Conservation (phyloP, 768 basidiomycete genomes). For the Podaxis sp. region DNA sequence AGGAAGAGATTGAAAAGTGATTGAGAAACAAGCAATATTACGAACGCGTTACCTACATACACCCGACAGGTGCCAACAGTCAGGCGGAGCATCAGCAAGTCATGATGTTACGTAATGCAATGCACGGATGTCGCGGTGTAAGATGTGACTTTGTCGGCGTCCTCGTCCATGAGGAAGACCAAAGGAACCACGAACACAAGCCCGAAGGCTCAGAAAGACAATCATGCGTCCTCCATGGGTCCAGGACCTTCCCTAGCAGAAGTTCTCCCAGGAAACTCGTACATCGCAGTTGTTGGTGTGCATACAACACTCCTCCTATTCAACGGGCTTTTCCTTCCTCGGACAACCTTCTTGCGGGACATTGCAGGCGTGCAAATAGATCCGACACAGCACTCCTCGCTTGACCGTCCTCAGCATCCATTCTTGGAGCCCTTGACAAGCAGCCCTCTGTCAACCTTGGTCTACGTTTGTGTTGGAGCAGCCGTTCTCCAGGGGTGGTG, state of each 20-base stretch:
- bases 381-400: slow-evolving; percentile 35
- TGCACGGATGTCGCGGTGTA: not conserved
- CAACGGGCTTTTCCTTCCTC: slow-evolving; percentile 70
- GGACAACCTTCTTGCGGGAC: slow-evolving; percentile 45
- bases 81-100: not conserved
- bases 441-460: slow-evolving; percentile 55
- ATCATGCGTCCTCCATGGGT: not conserved
- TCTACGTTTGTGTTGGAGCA: slow-evolving; percentile 57
- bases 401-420: slow-evolving; percentile 67
- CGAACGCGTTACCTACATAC: not conserved
- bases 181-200: not conserved
- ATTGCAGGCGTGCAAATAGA: slow-evolving; percentile 32
- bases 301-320: slow-evolving; percentile 67
- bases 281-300: slow-evolving; percentile 67
- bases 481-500: slow-evolving; percentile 66
- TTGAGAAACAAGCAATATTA: not conserved
- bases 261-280: slow-evolving; percentile 25
- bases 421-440: slow-evolving; percentile 68
- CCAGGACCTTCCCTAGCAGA: not conserved
- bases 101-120: not conserved
- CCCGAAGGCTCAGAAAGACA: not conserved
- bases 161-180: not conserved
- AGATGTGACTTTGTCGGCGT: not conserved
- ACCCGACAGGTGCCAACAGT: not conserved
- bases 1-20: not conserved